phyloP scores from a whole-genome alignment of 1,139 yeast genomes.

The Saccharomyces hybrid region DNA sequence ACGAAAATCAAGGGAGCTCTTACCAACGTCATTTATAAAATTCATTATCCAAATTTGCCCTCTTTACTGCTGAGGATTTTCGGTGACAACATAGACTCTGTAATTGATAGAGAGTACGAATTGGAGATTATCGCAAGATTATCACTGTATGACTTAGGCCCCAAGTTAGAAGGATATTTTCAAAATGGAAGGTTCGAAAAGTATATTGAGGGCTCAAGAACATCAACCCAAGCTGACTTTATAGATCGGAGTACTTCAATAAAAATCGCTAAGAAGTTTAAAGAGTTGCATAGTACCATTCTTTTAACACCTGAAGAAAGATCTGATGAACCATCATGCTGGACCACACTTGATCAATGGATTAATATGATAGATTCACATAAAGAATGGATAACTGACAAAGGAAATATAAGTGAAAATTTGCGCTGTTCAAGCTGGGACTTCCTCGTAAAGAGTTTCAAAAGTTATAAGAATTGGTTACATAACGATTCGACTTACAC shows the following conservation, averaged over 20 bases:
- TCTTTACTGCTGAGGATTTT: slow-evolving; percentile 63
- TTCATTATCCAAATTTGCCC: slow-evolving; percentile 13
- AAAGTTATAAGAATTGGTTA: slow-evolving; percentile 57
- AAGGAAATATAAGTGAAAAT: slow-evolving; percentile 34
- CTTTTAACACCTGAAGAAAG: slow-evolving; percentile 47
- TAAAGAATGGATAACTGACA: slow-evolving; percentile 26
- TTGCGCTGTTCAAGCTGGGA: slow-evolving; percentile 45
- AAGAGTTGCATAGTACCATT: slow-evolving; percentile 77
- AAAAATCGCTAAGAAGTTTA: slow-evolving; percentile 89
- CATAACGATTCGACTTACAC: slow-evolving; percentile 19
- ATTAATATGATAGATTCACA: slow-evolving; percentile 43
- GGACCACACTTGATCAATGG: slow-evolving; percentile 74
- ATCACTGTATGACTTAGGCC: slow-evolving; percentile 69
- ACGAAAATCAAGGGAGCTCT: slow-evolving; percentile 60
- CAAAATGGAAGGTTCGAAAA: slow-evolving; percentile 89
- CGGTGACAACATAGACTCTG: slow-evolving; percentile 78
- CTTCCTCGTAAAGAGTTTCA: slow-evolving; percentile 42
- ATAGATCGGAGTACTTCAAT: slow-evolving; percentile 58
- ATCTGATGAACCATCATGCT: slow-evolving; percentile 53
- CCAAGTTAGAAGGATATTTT: slow-evolving; percentile 73
- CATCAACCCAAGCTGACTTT: slow-evolving; percentile 57
- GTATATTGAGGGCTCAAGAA: slow-evolving; percentile 54
- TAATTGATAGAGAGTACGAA: slow-evolving; percentile 76
- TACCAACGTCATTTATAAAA: slow-evolving; percentile 65
- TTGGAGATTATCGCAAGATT: slow-evolving; percentile 59